Evolutionary conservation across 2,329 filamentous ascomycete species (phyloP), one percentile per base, ranked within the genome.

Genomic region (Nemania serpens): DNA sequence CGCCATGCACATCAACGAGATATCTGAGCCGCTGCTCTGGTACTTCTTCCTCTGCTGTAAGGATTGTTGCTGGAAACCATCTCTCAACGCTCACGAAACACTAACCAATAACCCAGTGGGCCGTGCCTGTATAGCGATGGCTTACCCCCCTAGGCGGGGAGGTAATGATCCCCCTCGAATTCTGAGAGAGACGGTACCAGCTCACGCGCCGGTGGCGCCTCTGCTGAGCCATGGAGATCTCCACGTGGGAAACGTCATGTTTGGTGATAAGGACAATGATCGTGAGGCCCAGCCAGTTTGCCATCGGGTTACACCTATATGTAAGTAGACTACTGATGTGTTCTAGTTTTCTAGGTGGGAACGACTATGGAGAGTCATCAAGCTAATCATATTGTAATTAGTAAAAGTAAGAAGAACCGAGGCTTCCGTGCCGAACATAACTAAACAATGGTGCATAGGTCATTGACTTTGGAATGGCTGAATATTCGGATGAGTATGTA

Each of bases 41-140:
- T 45, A 3, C 17, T 61, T 61, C 22, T 58, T 49, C 15, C 57
- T 63, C 22, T 63, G 61, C 17, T 15, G 61, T 63, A 37, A 51
- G 61, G 34, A 41, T 25, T 5, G 6, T 17, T 17, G 7, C 17
- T 4, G 1, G 7, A 2, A 22, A 25, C n/a, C n/a, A 17, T 10
- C 25, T 36, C 13, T 7, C 36, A 3, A 6, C 9, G 13, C 11
- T 15, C 7, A 3, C 7, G 5, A 22, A n/a, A 4, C 6, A 29
- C 22, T 63, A 15, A 63, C 39, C 6, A 12, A 15, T 15, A 25
- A 15, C 25, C 5, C 29, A 63, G 61, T 63, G 2, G 25, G 45
- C n/a, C 53, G 57, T 2, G 61, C 37, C 18, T 63, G 61, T 15
- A 13, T 55, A 1, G 61, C 41, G 17, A 50, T 63, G 7, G 37